Base-by-base conservation (phyloP, 768 basidiomycete species). In the Polyporus arcularius region DNA sequence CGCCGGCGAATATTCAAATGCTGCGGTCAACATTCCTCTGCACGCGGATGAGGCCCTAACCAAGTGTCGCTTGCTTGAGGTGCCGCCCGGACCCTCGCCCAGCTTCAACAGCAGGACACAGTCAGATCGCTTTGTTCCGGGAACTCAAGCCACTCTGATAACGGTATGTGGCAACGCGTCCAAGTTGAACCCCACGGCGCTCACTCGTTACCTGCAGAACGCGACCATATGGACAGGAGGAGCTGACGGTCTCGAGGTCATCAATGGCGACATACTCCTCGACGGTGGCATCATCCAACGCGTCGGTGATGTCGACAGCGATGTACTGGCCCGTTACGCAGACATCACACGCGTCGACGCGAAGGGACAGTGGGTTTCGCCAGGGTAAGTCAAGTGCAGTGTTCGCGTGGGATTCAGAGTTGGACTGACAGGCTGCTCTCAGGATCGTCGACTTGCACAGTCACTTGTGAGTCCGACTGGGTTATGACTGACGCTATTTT, bases 221-320 rank as follows among this genome's bases (percentile, higher is more conserved):
- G 93, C 87, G 28, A 90, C 79, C 32, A 82, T 96, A 63, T 96
- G 94, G 94, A 95, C 92, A 1, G 92, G 92, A 7, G 70, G 73
- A 26, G 69, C 84, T 30, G 85, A 89, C 45, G 92, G 92, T 0
- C 84, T 84, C 2, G 78, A 88, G 60, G 79, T 93, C 30, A 55
- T 91, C 42, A 72, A 73, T 6, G 88, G 84, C 1, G 89, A 90
- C 61, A 74, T 96, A 10, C 77, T 91, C 3, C 68, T 97, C 42
- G 85, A 90, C 64, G 83, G 82, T 51, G 90, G 89, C 5, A 65
- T 92, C 18, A 85, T 91, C 61, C 80, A 84, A 70, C 78, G 73
- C 16, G 75, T 91, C 30, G 88, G 89, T 0, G 67, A 76, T 55
- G 69, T 87, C 14, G 64, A 66, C 7, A 53, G 60, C 18, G 49